Percentiles rank a stretch among this genome's conserved stretches.
These are phyloP conservation scores for Tulasnella sp. DNA, from an alignment of 768 basidiomycete genomes.

Conservation along the genomic window DNA sequence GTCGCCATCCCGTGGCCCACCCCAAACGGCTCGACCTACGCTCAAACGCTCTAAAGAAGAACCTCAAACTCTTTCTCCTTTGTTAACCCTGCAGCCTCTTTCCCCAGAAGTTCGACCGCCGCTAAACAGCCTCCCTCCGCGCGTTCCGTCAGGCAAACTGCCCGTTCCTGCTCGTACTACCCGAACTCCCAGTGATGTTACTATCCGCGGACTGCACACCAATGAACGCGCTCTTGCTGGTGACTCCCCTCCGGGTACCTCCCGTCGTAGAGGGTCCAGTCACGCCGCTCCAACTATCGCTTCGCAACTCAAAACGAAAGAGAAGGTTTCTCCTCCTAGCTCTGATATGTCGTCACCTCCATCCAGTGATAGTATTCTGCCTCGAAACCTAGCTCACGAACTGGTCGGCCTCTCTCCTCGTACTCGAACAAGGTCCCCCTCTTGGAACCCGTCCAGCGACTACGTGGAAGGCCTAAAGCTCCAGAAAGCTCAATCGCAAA, in stretches of 20 bases:
- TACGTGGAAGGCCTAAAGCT: not conserved
- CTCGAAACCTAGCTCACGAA: not conserved
- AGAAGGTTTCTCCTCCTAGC: not conserved
- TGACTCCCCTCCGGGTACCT: not conserved
- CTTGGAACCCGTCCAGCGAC: not conserved
- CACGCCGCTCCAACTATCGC: not conserved
- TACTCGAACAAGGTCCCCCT: not conserved
- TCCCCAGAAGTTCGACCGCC: not conserved
- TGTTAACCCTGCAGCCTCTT: not conserved
- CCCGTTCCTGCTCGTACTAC: not conserved
- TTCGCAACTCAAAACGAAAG: not conserved
- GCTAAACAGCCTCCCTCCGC: not conserved
- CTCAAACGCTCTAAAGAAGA: not conserved
- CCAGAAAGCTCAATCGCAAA: not conserved
- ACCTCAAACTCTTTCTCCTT: not conserved
- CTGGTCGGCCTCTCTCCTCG: not conserved
- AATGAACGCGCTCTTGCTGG: not conserved
- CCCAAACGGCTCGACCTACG: not conserved
- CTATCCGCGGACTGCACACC: not conserved
- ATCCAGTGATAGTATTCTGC: not conserved
- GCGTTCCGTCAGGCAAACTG: not conserved
- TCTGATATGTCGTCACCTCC: not conserved
- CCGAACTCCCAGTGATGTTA: not conserved
- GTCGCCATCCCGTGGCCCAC: too few species aligned
- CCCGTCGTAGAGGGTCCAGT: not conserved